Base-by-base conservation (phyloP, 2,329 filamentous ascomycete species). In the Fusarium multiceps region DNA sequence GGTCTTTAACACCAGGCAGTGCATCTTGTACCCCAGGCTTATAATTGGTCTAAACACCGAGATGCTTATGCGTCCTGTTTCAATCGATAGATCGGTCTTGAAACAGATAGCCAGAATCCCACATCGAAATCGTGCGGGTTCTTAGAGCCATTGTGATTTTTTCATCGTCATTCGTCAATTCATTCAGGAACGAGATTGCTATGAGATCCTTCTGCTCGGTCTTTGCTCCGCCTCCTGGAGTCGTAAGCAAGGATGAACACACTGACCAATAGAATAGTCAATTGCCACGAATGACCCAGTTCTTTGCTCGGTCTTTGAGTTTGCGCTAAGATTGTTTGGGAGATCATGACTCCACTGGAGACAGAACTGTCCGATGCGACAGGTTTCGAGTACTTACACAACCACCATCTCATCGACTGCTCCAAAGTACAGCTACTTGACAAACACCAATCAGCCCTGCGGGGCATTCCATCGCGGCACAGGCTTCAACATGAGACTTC, bases 221-320 rank as follows among this genome's bases (percentile, higher is more conserved):
- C 61, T 63, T 55, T 34, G 25, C 23, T 46, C 18, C 60, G 55
- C 45, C 59, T 30, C 34, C 4, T 11, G 16, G 6, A 47, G n/a
- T 27, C 42, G 60, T 63, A 42, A 63, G 51, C 32, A 21, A 40
- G 45, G 18, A 4, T 13, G 21, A 30, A 7, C 3, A 8, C 5
- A 7, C 2, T 37, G 34, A 2, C 34, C 7, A 6, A 12, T 6
- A 5, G 4, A 3, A 4, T 18, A 45, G 40, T 1, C 2, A 2
- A 2, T 2, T 2, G 0, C 7, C 3, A 1, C 0, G 1, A 1
- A 1, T 4, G 40, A 2, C 40, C 59, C 61, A 42, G 4, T 50
- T 7, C 8, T 23, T 34, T 34, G 3, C 45, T 64, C 59, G 51
- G 59, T 64, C 61, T 64, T 64, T 64, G 27, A 25, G 7, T 63